phyloP scores from a whole-genome alignment of 306 rosid species.

The Cucumis hystrix region DNA sequence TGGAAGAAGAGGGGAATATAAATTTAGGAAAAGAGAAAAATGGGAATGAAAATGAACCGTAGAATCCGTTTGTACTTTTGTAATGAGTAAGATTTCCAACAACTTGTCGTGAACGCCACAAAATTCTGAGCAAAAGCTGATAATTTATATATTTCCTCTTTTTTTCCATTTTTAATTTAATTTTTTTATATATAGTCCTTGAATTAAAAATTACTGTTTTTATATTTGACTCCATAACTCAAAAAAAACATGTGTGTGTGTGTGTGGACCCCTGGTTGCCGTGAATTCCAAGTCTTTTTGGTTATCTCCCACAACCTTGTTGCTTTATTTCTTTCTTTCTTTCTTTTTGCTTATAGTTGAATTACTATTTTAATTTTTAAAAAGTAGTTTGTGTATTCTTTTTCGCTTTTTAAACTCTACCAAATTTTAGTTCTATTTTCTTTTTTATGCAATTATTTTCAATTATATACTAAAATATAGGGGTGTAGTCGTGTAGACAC shows the following conservation, averaged over 20 bases:
- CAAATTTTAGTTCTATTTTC: too few relatives aligned
- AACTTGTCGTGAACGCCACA: slow-evolving; percentile 62
- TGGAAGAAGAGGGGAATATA: slow-evolving; percentile 4
- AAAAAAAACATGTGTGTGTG: not conserved
- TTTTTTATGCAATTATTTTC: too few relatives aligned
- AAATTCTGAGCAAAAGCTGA: slow-evolving; percentile 7
- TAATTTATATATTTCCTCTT: not conserved
- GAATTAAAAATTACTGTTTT: not conserved
- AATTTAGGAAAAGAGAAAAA: slow-evolving; percentile 4
- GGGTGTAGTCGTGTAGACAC: too few relatives aligned
- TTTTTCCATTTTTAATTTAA: not conserved
- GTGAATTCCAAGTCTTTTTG: slow-evolving; percentile 19
- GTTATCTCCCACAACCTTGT: not conserved
- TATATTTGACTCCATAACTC: not conserved
- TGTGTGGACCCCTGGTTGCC: slow-evolving; percentile 10
- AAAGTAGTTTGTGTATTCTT: too few relatives aligned
- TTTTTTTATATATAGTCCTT: not conserved
- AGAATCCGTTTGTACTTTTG: slow-evolving; percentile 17
- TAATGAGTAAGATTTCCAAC: slow-evolving; percentile 16
- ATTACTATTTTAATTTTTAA: not conserved
- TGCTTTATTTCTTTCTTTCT: not conserved
- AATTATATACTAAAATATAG: too few relatives aligned
- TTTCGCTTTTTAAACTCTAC: too few relatives aligned
- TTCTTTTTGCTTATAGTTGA: not conserved
- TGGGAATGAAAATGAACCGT: slow-evolving; percentile 4